Evolutionary conservation across 169 alveolate species (phyloP).

Genomic region (Plasmodium fragile): DNA sequence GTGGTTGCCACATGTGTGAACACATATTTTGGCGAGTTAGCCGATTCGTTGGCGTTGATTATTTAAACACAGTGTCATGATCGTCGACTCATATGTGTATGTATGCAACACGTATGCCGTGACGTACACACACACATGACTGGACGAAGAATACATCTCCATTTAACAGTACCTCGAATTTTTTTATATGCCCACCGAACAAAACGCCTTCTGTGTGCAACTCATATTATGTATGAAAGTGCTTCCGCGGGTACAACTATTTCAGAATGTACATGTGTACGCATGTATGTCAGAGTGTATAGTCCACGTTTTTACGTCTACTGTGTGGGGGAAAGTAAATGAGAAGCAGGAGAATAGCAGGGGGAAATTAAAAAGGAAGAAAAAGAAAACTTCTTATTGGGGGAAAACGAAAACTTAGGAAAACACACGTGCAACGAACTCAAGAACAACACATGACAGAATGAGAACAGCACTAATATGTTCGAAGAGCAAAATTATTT

Average conservation of each 20-base stretch:
- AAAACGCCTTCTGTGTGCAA: background rate
- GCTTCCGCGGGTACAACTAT: background rate
- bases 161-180: background rate
- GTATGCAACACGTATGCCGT: background rate
- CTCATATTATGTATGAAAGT: background rate
- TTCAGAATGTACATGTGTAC: background rate
- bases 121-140: background rate
- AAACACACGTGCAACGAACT: background rate
- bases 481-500: background rate
- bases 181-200: background rate
- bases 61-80: background rate
- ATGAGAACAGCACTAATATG: background rate
- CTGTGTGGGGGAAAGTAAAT: background rate
- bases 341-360: background rate
- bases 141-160: background rate
- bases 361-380: background rate
- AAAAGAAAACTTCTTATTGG: background rate
- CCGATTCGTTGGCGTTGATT: background rate
- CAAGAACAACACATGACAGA: background rate
- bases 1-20: background rate
- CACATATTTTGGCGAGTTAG: background rate
- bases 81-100: background rate
- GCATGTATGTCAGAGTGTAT: background rate
- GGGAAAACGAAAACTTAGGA: background rate
- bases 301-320: background rate